Evolutionary conservation across 2,329 filamentous ascomycete species (phyloP).

Genomic region (Aureobasidium sp.): DNA sequence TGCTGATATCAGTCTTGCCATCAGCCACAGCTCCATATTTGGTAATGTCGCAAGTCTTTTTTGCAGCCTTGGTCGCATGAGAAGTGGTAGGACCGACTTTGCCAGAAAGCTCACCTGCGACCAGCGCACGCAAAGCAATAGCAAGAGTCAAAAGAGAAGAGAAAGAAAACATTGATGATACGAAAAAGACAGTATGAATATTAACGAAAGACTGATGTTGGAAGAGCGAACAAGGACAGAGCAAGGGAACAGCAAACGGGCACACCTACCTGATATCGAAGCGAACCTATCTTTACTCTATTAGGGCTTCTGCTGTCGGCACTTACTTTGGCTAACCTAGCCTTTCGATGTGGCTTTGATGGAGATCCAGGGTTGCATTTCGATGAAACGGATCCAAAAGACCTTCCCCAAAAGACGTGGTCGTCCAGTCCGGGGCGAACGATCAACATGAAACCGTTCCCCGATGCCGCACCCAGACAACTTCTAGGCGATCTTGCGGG

Average conservation of each 20-base stretch:
- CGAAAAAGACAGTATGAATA: neutral
- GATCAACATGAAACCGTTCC: neutral
- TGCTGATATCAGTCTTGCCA: slow-evolving; percentile 42
- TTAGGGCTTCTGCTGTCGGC: neutral
- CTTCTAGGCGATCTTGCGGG: neutral
- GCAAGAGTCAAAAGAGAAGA: slow-evolving; percentile 17
- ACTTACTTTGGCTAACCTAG: neutral
- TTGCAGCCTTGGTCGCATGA: slow-evolving; percentile 34
- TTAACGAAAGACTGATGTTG: neutral
- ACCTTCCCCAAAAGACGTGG: too few relatives aligned
- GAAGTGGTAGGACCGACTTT: slow-evolving; percentile 38
- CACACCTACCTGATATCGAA: neutral
- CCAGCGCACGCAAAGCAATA: slow-evolving; percentile 20
- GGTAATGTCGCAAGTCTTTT: slow-evolving; percentile 45
- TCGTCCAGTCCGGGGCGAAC: neutral
- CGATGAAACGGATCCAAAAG: neutral
- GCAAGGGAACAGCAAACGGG: neutral
- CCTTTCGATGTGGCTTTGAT: neutral
- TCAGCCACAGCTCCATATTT: slow-evolving; percentile 45
- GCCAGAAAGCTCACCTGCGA: slow-evolving; percentile 29
- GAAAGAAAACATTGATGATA: neutral
- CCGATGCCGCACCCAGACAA: too few relatives aligned
- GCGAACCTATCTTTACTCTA: too few relatives aligned
- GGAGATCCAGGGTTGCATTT: neutral
- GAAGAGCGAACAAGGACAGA: neutral